Conservation (phyloP, 2,329 filamentous ascomycete genomes). For the Calonectria multiphialidica region DNA sequence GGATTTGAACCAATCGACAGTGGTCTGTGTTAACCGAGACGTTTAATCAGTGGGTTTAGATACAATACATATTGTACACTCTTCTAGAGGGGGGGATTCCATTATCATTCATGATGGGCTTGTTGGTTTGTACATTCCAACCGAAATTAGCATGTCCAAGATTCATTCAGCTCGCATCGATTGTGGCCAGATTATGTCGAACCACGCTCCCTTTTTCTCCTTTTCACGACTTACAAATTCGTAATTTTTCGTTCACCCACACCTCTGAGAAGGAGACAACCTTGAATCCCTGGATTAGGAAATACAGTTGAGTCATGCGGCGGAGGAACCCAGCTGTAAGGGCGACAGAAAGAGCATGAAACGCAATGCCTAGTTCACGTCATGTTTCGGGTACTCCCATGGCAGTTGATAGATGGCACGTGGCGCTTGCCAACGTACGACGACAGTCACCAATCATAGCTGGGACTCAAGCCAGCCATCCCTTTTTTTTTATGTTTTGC, state of each 20-base stretch:
- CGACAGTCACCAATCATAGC: background rate
- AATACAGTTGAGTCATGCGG: background rate
- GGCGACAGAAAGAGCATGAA: background rate
- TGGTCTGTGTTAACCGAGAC: background rate
- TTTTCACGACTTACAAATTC: background rate
- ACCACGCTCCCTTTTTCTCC: background rate
- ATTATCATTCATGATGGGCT: background rate
- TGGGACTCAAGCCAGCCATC: background rate
- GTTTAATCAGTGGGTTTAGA: background rate
- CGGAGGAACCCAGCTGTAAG: background rate
- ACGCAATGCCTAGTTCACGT: background rate
- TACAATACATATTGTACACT: background rate
- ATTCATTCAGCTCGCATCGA: background rate
- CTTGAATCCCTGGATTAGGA: background rate
- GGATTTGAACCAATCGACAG: background rate
- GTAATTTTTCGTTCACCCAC: background rate
- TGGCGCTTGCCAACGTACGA: background rate
- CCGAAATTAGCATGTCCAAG: background rate
- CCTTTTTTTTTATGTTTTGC: background rate
- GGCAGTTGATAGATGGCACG: background rate
- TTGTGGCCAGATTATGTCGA: background rate
- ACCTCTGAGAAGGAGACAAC: background rate
- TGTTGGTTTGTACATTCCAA: background rate
- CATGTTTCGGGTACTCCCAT: slow-evolving; percentile 10
- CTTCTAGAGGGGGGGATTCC: too few species aligned